Conservation (phyloP, 2,329 filamentous ascomycete species). For the Venturia oleaginea region DNA sequence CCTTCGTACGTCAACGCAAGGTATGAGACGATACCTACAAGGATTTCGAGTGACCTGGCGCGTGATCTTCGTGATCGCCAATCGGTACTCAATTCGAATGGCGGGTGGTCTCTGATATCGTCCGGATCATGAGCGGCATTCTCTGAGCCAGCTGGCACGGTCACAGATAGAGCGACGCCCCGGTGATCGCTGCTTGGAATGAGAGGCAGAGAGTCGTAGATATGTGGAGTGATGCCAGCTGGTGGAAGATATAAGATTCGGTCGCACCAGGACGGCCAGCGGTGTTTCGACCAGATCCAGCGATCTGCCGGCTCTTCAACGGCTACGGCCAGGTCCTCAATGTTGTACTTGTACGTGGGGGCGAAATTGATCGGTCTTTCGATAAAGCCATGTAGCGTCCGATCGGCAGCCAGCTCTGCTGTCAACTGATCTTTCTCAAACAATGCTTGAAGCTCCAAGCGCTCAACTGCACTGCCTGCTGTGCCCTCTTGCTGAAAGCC, state of each 20-base stretch:
- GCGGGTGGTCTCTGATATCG: slow-evolving; percentile 37
- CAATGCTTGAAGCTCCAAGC: slow-evolving; percentile 39
- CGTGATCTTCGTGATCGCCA: slow-evolving; percentile 46
- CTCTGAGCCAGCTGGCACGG: slow-evolving; percentile 36
- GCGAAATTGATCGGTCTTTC: slow-evolving; percentile 72
- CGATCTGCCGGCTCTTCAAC: slow-evolving; percentile 26
- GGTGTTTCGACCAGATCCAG: slow-evolving; percentile 70
- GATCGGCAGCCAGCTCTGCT: slow-evolving; percentile 57
- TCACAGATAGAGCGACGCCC: slow-evolving; percentile 64
- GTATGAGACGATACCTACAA: slow-evolving; percentile 50
- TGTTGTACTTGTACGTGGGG: slow-evolving; percentile 81
- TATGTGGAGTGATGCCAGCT: slow-evolving; percentile 45
- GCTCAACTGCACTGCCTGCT: background rate
- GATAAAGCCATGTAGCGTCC: slow-evolving; percentile 66
- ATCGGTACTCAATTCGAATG: slow-evolving; percentile 47
- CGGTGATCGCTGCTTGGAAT: slow-evolving; percentile 82
- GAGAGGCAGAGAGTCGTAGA: slow-evolving; percentile 68
- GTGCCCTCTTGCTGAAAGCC: slow-evolving; percentile 28
- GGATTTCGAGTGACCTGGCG: slow-evolving; percentile 50
- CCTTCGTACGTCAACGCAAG: slow-evolving; percentile 41
- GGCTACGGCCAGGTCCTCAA: background rate
- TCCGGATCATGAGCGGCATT: slow-evolving; percentile 19
- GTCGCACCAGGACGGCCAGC: slow-evolving; percentile 92
- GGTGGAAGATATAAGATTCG: slow-evolving; percentile 66
- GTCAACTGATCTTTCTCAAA: slow-evolving; percentile 71